A percentile compares a stretch with the other conserved stretches of the same genome.
These are phyloP conservation scores for Solanum ahanhuiri DNA, from an alignment of 257 asterid genomes.

Conservation along the genomic window DNA sequence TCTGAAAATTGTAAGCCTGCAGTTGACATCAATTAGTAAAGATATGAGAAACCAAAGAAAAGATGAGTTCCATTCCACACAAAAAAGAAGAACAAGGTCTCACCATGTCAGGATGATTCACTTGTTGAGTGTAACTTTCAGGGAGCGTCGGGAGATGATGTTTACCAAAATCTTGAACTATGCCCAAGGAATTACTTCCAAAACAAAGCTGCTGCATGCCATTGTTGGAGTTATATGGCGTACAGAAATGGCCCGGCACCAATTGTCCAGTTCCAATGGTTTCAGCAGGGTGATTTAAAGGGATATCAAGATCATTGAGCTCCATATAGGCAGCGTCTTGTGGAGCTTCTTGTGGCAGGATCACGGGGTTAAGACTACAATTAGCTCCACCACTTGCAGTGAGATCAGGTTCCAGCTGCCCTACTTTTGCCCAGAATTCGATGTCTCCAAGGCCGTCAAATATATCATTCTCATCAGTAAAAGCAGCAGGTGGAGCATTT, in stretches of 20 bases:
- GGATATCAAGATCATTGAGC: slow-evolving; percentile 44
- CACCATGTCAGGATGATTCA: slow-evolving; percentile 24
- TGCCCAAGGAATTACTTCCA: slow-evolving; percentile 7
- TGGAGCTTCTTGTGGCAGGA: slow-evolving; percentile 11
- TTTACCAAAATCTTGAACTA: slow-evolving; percentile 4
- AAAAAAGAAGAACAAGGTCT: not conserved
- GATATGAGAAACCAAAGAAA: not conserved
- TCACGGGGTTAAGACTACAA: slow-evolving; percentile 6
- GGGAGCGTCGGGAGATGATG: slow-evolving; percentile 16
- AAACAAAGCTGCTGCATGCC: slow-evolving; percentile 3
- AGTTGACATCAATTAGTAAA: not conserved
- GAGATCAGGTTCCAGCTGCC: slow-evolving; percentile 11
- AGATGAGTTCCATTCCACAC: not conserved
- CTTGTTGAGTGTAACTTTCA: slow-evolving; percentile 1
- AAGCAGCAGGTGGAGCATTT: not conserved
- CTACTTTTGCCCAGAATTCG: slow-evolving; percentile 9
- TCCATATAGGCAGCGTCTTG: slow-evolving; percentile 40
- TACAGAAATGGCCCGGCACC: slow-evolving; percentile 6
- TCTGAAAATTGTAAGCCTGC: slow-evolving; percentile 21
- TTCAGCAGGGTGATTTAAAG: slow-evolving; percentile 25
- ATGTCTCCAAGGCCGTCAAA: slow-evolving; percentile 33
- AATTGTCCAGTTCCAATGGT: slow-evolving; percentile 10
- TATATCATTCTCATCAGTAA: slow-evolving; percentile 23
- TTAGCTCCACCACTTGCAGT: slow-evolving; percentile 12
- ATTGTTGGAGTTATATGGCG: slow-evolving; percentile 4